Evolutionary conservation across 225 moss, liverwort and hornwort species (phyloP).

Genomic region (Anthoceros angustus): DNA sequence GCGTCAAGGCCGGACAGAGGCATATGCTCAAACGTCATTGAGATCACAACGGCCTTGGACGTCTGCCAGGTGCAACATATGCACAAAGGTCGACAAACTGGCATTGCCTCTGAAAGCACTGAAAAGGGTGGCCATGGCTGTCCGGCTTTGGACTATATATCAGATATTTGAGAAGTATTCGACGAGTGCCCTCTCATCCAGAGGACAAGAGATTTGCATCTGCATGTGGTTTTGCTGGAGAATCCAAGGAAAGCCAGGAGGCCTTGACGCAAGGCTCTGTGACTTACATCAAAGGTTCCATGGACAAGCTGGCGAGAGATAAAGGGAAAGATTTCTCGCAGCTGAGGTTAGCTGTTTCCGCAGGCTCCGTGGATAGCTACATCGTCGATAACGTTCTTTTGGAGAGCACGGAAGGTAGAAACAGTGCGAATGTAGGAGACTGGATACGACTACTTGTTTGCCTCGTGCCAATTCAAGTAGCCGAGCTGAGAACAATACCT

Average conservation of each 20-base stretch:
- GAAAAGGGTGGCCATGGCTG: slow-evolving; percentile 4
- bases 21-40: slow-evolving; percentile 17
- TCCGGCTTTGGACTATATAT: slow-evolving; percentile 32
- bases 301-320: not conserved
- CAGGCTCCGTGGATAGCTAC: not conserved
- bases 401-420: not conserved
- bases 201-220: not conserved
- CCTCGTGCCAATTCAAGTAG: slow-evolving; percentile 43
- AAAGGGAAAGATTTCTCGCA: not conserved
- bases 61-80: slow-evolving; percentile 23
- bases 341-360: not conserved
- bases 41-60: slow-evolving; percentile 22
- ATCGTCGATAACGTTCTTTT: not conserved
- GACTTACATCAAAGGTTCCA: not conserved
- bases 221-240: not conserved
- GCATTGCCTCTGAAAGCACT: not conserved
- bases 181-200: slow-evolving; percentile 21
- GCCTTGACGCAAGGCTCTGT: not conserved
- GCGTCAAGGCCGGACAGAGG: slow-evolving; percentile 5
- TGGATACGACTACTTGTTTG: slow-evolving; percentile 37
- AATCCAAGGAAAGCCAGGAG: not conserved
- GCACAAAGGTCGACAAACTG: not conserved
- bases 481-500: slow-evolving; percentile 41
- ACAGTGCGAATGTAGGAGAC: slow-evolving; percentile 8
- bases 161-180: slow-evolving; percentile 41